phyloP scores from a whole-genome alignment of 2,329 filamentous ascomycete genomes.

The Calycina herbarum region DNA sequence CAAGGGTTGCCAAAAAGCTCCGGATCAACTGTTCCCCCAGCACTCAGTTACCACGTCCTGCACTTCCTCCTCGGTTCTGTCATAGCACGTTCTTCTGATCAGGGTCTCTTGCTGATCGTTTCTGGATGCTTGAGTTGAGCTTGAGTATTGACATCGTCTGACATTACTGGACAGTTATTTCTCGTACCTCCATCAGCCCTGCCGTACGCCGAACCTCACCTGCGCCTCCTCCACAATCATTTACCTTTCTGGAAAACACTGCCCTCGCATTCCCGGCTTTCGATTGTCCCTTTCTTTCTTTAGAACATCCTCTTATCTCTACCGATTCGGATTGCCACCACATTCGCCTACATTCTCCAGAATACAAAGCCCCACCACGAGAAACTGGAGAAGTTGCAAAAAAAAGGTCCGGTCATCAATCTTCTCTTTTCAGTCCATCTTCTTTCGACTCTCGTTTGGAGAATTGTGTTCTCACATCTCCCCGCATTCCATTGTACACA shows the following conservation, averaged over 20 bases:
- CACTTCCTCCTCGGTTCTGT: conserved; percentile 5
- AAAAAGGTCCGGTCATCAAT: neutral
- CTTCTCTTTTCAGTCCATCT: neutral
- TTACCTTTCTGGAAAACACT: conserved; percentile 10
- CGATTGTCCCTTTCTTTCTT: neutral
- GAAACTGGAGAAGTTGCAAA: neutral
- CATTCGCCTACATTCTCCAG: neutral
- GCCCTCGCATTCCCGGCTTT: neutral
- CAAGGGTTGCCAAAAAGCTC: conserved; percentile 17
- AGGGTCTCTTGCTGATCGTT: neutral
- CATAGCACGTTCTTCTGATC: neutral
- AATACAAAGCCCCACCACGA: neutral
- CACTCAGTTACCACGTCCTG: neutral
- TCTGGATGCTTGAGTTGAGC: neutral
- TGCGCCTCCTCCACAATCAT: conserved; percentile 22
- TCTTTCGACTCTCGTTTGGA: neutral
- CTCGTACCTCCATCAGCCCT: conserved; percentile 4
- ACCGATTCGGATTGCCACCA: neutral
- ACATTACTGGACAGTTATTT: conserved; percentile 8
- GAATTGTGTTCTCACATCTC: neutral
- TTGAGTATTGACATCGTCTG: conserved; percentile 7
- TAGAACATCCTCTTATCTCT: conserved; percentile 1
- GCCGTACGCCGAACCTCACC: conserved; percentile 4
- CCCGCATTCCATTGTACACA: neutral
- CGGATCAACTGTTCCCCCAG: conserved; percentile 9